phyloP scores from a whole-genome alignment of 83 land plant genomes.

The Thuja plicata region DNA sequence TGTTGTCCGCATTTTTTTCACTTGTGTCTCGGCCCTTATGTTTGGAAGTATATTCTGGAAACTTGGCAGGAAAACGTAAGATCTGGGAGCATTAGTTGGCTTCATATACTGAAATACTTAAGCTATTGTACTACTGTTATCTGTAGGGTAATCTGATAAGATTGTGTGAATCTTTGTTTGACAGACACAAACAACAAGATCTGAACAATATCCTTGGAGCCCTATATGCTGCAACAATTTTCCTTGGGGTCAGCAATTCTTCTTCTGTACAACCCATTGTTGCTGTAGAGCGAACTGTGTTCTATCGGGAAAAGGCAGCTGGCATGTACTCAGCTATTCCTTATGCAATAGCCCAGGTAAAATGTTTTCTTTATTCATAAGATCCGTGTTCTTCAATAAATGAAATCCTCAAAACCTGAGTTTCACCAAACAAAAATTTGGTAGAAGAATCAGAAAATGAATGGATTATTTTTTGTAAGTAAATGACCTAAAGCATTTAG shows the following conservation, averaged over 20 bases:
- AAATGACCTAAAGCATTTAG: background rate
- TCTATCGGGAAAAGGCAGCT: slow-evolving; percentile 83
- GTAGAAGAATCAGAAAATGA: background rate
- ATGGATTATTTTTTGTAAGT: background rate
- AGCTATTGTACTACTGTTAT: background rate
- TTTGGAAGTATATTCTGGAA: slow-evolving; percentile 71
- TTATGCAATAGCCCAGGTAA: slow-evolving; percentile 78
- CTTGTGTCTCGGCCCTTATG: slow-evolving; percentile 40
- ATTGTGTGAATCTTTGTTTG: background rate
- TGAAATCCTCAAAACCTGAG: background rate
- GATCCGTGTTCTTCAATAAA: background rate
- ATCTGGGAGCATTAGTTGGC: background rate
- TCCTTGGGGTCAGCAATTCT: slow-evolving; percentile 59
- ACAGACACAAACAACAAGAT: slow-evolving; percentile 42
- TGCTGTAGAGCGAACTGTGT: slow-evolving; percentile 57
- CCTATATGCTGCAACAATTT: slow-evolving; percentile 57
- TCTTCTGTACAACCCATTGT: slow-evolving; percentile 58
- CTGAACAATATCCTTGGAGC: slow-evolving; percentile 51
- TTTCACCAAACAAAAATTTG: background rate
- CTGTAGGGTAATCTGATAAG: background rate
- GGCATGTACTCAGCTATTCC: slow-evolving; percentile 79
- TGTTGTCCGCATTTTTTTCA: slow-evolving; percentile 50
- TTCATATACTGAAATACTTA: background rate
- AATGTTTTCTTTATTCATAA: background rate
- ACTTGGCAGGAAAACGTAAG: slow-evolving; percentile 57